Evolutionary conservation across 176 grass and related monocot genomes (phyloP), one percentile per base, ranked within the genome.

Genomic region (Avena sativa): DNA sequence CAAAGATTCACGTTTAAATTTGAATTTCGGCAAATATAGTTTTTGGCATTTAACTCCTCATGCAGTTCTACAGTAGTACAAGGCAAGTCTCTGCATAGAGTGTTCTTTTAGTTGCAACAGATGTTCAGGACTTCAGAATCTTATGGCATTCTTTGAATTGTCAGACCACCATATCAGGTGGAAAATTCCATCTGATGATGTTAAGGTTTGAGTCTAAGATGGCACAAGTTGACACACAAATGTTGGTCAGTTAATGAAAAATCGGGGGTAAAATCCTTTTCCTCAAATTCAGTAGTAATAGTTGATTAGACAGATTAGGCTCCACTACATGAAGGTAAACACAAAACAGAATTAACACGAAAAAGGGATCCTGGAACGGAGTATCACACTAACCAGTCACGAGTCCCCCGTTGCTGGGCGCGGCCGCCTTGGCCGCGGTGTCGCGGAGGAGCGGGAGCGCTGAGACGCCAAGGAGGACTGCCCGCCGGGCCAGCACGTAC

Each of bases 391-490:
- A 50, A 95, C 93, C 93, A 36, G 85, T 89, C 17, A 64, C 63
- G 12, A 84, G 44, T 81, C 73, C 93, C 44, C 59, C 79, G 12
- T 16, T 76, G 62, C n/a, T 28, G 4, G 89, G 76, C 5, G 80
- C 40, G 25, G 91, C 74, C 28, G 73, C 71, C 51, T 85, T 74
- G 26, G 85, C 91, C 2, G 62, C 81, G 47, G 88, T 87, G 71
- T 88, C 85, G 75, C 88, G 56, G 77, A 95, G 70, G 82, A 99
- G 84, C 81, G 97, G 97, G n/a, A 97, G 80, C 75, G 89, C 92
- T 14, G 91, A 90, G 67, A 94, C 62, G 47, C 97, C 89, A 17
- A 99, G 86, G 56, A 99, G 89, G 20, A 99, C 68, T 47, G 81
- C 79, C 73, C 97, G 95, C 85, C 95, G 92, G 61, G 81, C 78